These are phyloP conservation scores for Gentiana macrophylla DNA, from an alignment of 257 asterid genomes.

Conservation along the genomic window DNA sequence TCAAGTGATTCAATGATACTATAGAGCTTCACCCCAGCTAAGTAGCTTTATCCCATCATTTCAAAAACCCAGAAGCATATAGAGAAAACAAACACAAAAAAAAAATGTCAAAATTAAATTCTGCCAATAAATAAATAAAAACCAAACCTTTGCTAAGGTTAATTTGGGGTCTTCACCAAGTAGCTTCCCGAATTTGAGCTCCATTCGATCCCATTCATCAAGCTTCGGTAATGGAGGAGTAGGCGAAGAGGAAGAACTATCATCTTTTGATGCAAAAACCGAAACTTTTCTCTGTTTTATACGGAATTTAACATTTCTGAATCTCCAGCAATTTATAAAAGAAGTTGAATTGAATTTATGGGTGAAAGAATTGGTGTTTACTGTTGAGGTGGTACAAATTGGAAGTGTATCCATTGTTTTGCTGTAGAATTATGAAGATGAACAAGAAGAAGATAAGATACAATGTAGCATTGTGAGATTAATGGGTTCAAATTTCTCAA, in stretches of 20 bases:
- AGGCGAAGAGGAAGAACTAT: constrained; percentile 9
- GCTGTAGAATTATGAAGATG: constrained; percentile 12
- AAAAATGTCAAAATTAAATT: neutral
- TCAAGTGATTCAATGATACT: too few relatives aligned
- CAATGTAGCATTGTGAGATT: constrained; percentile 6
- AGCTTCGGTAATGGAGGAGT: constrained; percentile 21
- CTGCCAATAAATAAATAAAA: neutral
- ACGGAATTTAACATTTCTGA: constrained; percentile 21
- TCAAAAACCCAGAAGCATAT: constrained; percentile 1
- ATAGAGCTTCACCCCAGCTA: too few relatives aligned
- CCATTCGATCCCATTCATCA: constrained; percentile 83
- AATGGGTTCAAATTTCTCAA: neutral
- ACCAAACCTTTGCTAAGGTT: constrained; percentile 75
- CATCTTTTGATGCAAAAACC: constrained; percentile 62
- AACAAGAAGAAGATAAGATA: constrained; percentile 23
- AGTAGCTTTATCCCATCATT: too few relatives aligned
- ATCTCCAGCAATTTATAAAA: constrained; percentile 15
- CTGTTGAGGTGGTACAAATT: constrained; percentile 30
- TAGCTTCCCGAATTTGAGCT: constrained; percentile 85
- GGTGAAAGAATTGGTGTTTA: constrained; percentile 20
- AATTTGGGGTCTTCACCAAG: constrained; percentile 95
- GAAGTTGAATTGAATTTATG: constrained; percentile 30
- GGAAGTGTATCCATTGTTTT: constrained; percentile 52
- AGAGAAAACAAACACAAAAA: constrained; percentile 1
- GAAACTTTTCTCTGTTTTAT: constrained; percentile 38